Evolutionary conservation across 441 rosid species (phyloP).

Genomic region (Bocquillonia castaneifolia): DNA sequence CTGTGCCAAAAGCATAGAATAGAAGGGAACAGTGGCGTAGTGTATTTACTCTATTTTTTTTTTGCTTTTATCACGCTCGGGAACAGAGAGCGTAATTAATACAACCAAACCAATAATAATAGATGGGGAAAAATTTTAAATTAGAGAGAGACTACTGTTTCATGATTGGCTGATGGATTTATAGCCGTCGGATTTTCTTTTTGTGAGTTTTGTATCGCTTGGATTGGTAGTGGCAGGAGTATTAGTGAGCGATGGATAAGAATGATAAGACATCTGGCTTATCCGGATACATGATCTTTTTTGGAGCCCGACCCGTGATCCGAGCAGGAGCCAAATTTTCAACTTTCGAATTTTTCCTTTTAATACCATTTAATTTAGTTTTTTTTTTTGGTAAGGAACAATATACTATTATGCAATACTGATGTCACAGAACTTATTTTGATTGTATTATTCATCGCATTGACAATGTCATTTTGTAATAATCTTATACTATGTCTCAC

Average conservation of each 20-base stretch:
- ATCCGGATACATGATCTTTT: neutral
- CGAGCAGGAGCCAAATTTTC: neutral
- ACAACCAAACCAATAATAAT: too few species aligned
- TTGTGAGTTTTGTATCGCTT: neutral
- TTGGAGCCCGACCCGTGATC: constrained; percentile 1
- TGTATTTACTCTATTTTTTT: neutral
- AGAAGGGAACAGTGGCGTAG: neutral
- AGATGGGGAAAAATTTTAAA: too few species aligned
- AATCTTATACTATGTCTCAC: too few species aligned
- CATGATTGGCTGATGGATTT: neutral
- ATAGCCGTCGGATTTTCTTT: neutral
- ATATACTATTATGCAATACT: too few species aligned
- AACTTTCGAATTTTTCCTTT: neutral
- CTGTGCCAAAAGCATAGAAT: neutral
- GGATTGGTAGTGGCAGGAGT: neutral
- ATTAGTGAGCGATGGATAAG: constrained; percentile 5
- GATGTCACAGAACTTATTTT: too few species aligned
- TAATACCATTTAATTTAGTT: neutral
- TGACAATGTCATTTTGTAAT: too few species aligned
- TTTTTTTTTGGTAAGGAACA: too few species aligned
- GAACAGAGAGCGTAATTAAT: neutral
- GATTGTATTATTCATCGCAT: too few species aligned
- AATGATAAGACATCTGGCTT: constrained; percentile 14
- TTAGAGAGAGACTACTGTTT: too few species aligned
- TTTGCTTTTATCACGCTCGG: neutral